These are phyloP conservation scores for Tolypocladium ophioglossoides DNA, from an alignment of 2,329 filamentous ascomycete genomes.

Conservation along the genomic window DNA sequence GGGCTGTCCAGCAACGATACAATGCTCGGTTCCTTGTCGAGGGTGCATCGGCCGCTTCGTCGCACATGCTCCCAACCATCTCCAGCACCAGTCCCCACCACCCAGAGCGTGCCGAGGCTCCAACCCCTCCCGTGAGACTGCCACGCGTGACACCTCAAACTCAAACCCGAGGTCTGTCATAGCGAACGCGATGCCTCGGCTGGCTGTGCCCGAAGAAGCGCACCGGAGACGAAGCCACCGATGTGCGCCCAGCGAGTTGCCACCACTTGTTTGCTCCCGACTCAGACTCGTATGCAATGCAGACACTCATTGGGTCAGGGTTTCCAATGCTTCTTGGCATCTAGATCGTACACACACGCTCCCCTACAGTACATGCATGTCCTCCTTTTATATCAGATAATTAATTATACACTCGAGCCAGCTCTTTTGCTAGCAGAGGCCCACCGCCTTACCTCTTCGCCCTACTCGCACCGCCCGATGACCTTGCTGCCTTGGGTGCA, in stretches of 20 bases:
- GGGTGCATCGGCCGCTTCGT: neutral
- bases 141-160: neutral
- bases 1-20: neutral
- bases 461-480: constrained; percentile 7
- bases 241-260: no score
- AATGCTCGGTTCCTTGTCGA: neutral
- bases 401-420: neutral
- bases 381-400: neutral
- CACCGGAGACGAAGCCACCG: neutral
- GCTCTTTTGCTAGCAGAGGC: neutral
- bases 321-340: neutral
- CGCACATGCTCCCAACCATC: neutral
- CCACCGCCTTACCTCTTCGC: constrained; percentile 11
- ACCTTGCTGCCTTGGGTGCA: constrained; percentile 7
- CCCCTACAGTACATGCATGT: neutral
- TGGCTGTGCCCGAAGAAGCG: neutral
- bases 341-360: neutral
- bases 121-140: neutral
- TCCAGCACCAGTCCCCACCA: neutral
- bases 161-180: no score
- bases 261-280: neutral
- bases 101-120: neutral
- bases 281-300: neutral
- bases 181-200: neutral
- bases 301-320: neutral